These are phyloP conservation scores for Furcasterigmium furcatum DNA, from an alignment of 2,329 filamentous ascomycete genomes.

Conservation along the genomic window DNA sequence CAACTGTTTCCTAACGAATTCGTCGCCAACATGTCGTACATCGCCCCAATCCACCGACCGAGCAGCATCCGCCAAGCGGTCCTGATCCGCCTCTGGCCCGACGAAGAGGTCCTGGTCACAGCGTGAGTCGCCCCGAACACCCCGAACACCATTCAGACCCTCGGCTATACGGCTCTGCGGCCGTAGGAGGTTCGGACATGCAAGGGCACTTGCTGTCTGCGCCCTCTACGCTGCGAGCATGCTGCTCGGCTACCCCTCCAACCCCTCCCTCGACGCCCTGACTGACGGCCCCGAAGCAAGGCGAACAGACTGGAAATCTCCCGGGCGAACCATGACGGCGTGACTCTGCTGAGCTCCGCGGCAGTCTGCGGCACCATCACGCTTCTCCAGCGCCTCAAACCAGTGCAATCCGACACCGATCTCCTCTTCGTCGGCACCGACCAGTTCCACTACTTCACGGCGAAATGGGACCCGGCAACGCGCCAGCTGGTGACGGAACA, in stretches of 20 bases:
- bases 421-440: slow-evolving; percentile 92
- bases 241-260: background rate
- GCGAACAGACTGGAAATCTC: slow-evolving; percentile 86
- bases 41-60: slow-evolving; percentile 88
- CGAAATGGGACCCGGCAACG: slow-evolving; percentile 70
- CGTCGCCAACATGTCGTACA: slow-evolving; percentile 71
- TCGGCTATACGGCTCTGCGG: slow-evolving; percentile 1
- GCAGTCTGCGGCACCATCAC: slow-evolving; percentile 82
- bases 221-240: background rate
- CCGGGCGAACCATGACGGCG: slow-evolving; percentile 60
- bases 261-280: background rate
- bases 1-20: too few relatives aligned
- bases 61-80: slow-evolving; percentile 90
- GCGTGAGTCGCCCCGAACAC: slow-evolving; percentile 59
- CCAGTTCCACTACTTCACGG: slow-evolving; percentile 84
- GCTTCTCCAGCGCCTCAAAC: slow-evolving; percentile 77
- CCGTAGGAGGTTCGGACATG: background rate
- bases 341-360: slow-evolving; percentile 64
- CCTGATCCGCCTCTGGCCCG: slow-evolving; percentile 66
- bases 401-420: slow-evolving; percentile 66
- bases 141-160: background rate
- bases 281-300: slow-evolving; percentile 54
- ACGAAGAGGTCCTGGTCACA: slow-evolving; percentile 80
- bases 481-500: slow-evolving; percentile 48
- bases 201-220: too few relatives aligned